Evolutionary conservation across 192 early-diverging fungal genomes (phyloP), one percentile per base, ranked within the genome.

Genomic region (Backusella westeae): DNA sequence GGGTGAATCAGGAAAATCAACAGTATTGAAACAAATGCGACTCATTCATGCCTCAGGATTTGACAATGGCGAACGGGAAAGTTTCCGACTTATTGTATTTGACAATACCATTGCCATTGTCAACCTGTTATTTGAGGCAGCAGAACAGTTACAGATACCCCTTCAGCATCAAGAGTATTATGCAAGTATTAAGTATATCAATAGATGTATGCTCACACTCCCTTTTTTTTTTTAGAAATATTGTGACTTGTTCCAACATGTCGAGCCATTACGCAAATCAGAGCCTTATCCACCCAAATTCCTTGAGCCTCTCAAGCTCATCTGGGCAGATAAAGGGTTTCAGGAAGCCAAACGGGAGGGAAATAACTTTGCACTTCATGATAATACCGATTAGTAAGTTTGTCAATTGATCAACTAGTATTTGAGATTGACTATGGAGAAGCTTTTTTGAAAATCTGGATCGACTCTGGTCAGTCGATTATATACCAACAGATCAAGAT

Each of bases 1-100:
- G 23, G 84, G 85, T 19, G 88, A 89, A 76, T 84, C 84, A 35
- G 88, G 88, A 35, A 89, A 89, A 76, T 85, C 88, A 4, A 89
- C 88, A 1, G 78, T 87, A 34, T 49, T 87, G 21, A 87, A 87
- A 42, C 86, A 87, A 67, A 87, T 87, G 86, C 81, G 80, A 29
- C 69, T 87, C 15, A 77, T 87, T 59, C 86, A 87, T 72, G 83
- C 82, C 3, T 77, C 82, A 34, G 86, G 86, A 2, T 87, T 85
- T 53, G 76, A 72, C 8, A 46, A 39, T 6, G 63, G 76, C 9
- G 86, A 87, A 39, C 36, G 83, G 6, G 84, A 84, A 53, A 82
- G 73, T 38, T 87, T 82, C 78, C 81, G 82, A 12, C 71, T 74
- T 3, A 78, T 87, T 66, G 83, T 86, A 23, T 81, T 84, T 44